Evolutionary conservation across 2,329 filamentous ascomycete species (phyloP).

Genomic region (Curvularia sp.): DNA sequence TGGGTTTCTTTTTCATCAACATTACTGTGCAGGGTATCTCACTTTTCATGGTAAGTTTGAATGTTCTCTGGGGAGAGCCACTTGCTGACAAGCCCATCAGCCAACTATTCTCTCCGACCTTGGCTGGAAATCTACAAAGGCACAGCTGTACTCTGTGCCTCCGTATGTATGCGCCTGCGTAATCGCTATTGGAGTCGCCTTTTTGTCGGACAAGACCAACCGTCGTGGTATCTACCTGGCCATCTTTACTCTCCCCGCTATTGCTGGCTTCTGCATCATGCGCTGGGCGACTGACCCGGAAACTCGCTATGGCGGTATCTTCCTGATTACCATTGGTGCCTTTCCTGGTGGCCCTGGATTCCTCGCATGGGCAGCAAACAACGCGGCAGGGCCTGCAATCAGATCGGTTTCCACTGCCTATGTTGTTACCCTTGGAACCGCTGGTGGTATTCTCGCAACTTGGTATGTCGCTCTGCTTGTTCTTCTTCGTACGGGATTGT

Average conservation of each 20-base stretch:
- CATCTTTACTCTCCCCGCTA: constrained; percentile 51
- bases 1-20: constrained; percentile 67
- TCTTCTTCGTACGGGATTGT: neutral
- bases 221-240: constrained; percentile 49
- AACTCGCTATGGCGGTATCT: constrained; percentile 61
- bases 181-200: constrained; percentile 47
- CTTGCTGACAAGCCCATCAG: constrained; percentile 22
- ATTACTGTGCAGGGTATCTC: constrained; percentile 61
- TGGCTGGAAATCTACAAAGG: constrained; percentile 48
- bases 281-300: constrained; percentile 64
- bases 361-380: constrained; percentile 66
- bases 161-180: constrained; percentile 50
- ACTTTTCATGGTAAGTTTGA: constrained; percentile 47
- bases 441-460: constrained; percentile 65
- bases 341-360: constrained; percentile 66
- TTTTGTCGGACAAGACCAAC: constrained; percentile 48
- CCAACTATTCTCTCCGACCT: constrained; percentile 49
- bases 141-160: constrained; percentile 50
- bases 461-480: constrained; percentile 39
- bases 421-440: constrained; percentile 71
- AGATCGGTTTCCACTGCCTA: constrained; percentile 64
- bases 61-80: neutral
- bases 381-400: constrained; percentile 63
- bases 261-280: constrained; percentile 61
- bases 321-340: constrained; percentile 62